A percentile compares a stretch with the other conserved stretches of the same genome.
phyloP scores from a whole-genome alignment of 768 basidiomycete species.

The Suillus subaureus region DNA sequence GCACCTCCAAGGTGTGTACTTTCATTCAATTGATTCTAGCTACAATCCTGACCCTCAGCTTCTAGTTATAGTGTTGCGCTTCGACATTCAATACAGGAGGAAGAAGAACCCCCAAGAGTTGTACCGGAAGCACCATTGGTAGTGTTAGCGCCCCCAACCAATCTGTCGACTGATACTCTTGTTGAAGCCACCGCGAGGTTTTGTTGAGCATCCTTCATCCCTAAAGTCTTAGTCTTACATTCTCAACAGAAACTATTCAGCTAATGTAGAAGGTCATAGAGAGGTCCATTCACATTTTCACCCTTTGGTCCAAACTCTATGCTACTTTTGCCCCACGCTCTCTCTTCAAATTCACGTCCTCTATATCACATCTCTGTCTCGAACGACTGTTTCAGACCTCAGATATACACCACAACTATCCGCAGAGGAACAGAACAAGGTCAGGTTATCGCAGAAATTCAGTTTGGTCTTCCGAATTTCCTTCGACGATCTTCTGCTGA shows the following conservation, averaged over 20 bases:
- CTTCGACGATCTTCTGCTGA: background rate
- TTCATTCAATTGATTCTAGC: background rate
- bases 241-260: too few relatives aligned
- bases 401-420: background rate
- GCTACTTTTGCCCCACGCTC: slow-evolving; percentile 14
- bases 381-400: slow-evolving; percentile 4
- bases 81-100: background rate
- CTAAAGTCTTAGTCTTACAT: background rate
- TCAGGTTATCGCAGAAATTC: background rate
- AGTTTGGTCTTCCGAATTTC: background rate
- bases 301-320: slow-evolving; percentile 13
- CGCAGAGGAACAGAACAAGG: slow-evolving; percentile 4
- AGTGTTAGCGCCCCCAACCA: background rate
- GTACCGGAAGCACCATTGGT: background rate
- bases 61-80: background rate
- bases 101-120: background rate
- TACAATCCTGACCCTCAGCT: background rate
- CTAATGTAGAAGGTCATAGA: too few relatives aligned
- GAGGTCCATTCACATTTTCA: slow-evolving; percentile 13
- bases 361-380: slow-evolving; percentile 15
- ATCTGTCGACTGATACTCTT: background rate
- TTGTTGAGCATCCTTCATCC: background rate
- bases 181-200: background rate
- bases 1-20: background rate
- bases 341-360: slow-evolving; percentile 10